phyloP scores from a whole-genome alignment of 2,329 filamentous ascomycete genomes.

The Alternaria ventricosa region DNA sequence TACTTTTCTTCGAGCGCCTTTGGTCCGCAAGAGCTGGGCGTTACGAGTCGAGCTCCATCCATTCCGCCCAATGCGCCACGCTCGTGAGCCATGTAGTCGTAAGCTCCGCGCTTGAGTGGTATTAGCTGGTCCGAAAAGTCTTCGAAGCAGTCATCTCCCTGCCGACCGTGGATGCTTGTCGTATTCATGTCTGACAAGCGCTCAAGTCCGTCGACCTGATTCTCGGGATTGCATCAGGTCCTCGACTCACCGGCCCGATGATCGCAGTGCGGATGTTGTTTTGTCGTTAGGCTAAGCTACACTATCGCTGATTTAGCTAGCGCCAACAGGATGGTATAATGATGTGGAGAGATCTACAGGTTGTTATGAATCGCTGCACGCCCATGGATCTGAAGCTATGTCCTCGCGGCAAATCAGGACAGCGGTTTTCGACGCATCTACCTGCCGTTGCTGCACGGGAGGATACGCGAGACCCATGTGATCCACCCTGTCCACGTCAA shows the following conservation, averaged over 20 bases:
- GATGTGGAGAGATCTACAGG: slow-evolving; percentile 24
- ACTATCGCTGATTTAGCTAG: slow-evolving; percentile 14
- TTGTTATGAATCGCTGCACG: slow-evolving; percentile 15
- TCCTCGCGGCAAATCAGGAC: slow-evolving; percentile 31
- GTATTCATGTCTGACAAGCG: slow-evolving; percentile 17
- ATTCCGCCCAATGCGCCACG: slow-evolving; percentile 9
- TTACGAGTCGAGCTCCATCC: slow-evolving; percentile 12
- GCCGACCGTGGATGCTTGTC: slow-evolving; percentile 5
- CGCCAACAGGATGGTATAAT: not conserved
- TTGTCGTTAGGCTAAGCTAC: slow-evolving; percentile 14
- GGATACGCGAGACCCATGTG: slow-evolving; percentile 34
- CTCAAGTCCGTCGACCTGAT: slow-evolving; percentile 32
- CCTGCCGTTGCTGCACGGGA: slow-evolving; percentile 32
- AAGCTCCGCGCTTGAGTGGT: slow-evolving; percentile 10
- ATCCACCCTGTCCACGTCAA: slow-evolving; percentile 25
- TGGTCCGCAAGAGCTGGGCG: slow-evolving; percentile 7
- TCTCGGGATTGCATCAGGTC: slow-evolving; percentile 15
- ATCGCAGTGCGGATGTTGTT: slow-evolving; percentile 16
- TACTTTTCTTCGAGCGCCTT: not conserved
- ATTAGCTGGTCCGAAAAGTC: slow-evolving; percentile 1
- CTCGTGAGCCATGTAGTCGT: slow-evolving; percentile 3
- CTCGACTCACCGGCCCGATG: slow-evolving; percentile 8
- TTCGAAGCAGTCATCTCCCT: slow-evolving; percentile 8
- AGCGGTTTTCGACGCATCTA: slow-evolving; percentile 16
- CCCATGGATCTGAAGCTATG: slow-evolving; percentile 18